Base-by-base conservation (phyloP, 2,329 filamentous ascomycete species). In the Hypocrella siamensis region DNA sequence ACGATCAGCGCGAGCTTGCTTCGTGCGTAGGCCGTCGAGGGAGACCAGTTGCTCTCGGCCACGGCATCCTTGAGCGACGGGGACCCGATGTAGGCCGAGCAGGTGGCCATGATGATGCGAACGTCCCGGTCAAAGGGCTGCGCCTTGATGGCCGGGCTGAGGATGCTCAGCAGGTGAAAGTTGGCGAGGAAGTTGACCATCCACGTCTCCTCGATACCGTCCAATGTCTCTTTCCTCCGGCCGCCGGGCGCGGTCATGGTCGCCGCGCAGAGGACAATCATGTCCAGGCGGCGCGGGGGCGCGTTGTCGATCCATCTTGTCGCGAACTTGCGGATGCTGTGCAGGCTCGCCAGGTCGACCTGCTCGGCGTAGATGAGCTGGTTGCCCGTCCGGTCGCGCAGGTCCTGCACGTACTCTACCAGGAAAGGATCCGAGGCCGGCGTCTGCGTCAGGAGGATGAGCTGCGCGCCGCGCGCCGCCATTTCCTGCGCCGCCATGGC, bases 271-370 rank as follows among this genome's bases (percentile, higher is more conserved):
- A 98, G 66, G 15, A 98, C 70, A 29, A 98, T 62, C 75, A 88
- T 86, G 53, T 98, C 90, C 6, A 98, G 61, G 30, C 92, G 67
- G 35, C 92, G 69, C 7, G 86, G 83, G 3, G 90, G 88, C 16
- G 81, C 72, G 53, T 94, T 96, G 54, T 98, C 88, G 42, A 98
- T 84, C 88, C 92, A 98, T 60, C 84, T 88, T 0, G 90, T 98
- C 10, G 90, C 90, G 52, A 98, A 98, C 39, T 77, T 68, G 25
- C 90, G 80, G 44, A 98, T 78, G 52, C 82, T 92, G 52, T 93
- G 75, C n/a, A 98, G 63, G 12, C 79, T 88, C 10, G 78, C 61
- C 18, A 98, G 70, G 49, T 98, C 85, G 44, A 93, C 84, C 56
- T 93, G 82, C 54, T 98, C 90, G 37, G 90, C 85, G 46, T 93